phyloP scores from a whole-genome alignment of 2,329 filamentous ascomycete species.

The Thermochaetoides dissita region DNA sequence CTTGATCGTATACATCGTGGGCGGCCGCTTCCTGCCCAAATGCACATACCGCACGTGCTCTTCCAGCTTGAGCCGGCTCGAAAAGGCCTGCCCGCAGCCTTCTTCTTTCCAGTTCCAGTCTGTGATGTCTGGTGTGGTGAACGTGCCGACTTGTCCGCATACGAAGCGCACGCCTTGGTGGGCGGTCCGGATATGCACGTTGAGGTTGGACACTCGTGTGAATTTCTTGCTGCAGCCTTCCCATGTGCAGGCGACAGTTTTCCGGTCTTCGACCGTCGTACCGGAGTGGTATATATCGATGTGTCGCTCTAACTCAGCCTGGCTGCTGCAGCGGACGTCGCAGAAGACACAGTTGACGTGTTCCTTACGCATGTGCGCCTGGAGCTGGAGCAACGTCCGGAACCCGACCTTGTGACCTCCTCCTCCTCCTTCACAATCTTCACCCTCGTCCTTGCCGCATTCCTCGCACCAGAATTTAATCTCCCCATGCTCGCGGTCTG shows the following conservation, averaged over 20 bases:
- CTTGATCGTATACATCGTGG: slow-evolving; percentile 12
- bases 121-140: slow-evolving; percentile 37
- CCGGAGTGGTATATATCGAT: slow-evolving; percentile 63
- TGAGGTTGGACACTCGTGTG: slow-evolving; percentile 71
- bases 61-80: slow-evolving; percentile 64
- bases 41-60: slow-evolving; percentile 78
- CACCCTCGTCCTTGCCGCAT: slow-evolving; percentile 32
- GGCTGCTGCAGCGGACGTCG: slow-evolving; percentile 50
- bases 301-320: slow-evolving; percentile 59
- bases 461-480: slow-evolving; percentile 64
- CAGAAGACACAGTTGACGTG: slow-evolving; percentile 71
- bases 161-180: slow-evolving; percentile 66
- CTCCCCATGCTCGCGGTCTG: slow-evolving; percentile 54
- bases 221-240: slow-evolving; percentile 62
- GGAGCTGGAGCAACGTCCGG: slow-evolving; percentile 55
- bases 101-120: slow-evolving; percentile 47
- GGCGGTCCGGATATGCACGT: slow-evolving; percentile 60
- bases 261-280: slow-evolving; percentile 46
- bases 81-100: slow-evolving; percentile 63
- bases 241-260: slow-evolving; percentile 52
- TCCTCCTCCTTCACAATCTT: slow-evolving; percentile 17
- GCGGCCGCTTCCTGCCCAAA: slow-evolving; percentile 42
- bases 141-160: slow-evolving; percentile 59
- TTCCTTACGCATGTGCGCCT: slow-evolving; percentile 56
- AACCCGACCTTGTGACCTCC: slow-evolving; percentile 40